These are phyloP conservation scores for Canavalia ensiformis DNA, from an alignment of 306 rosid genomes.

Conservation along the genomic window DNA sequence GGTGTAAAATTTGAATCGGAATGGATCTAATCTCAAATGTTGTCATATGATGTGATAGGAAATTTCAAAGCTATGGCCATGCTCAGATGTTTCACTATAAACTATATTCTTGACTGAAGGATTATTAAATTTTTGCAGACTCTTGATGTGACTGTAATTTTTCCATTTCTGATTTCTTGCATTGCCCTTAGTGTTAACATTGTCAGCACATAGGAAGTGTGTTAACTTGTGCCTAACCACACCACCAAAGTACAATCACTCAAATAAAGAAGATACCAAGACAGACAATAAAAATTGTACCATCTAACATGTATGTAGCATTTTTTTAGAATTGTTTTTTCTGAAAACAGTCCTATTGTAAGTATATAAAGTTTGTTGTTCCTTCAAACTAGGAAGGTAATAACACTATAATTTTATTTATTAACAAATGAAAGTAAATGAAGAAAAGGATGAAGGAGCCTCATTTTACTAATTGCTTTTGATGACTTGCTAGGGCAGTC, in stretches of 20 bases:
- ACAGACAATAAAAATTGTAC: not conserved
- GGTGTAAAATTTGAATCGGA: constrained; percentile 28
- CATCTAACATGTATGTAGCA: not conserved
- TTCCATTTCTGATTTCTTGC: not conserved
- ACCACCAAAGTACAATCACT: not conserved
- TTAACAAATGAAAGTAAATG: constrained; percentile 17
- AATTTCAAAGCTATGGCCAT: constrained; percentile 24
- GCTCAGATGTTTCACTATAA: constrained; percentile 20
- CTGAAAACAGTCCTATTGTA: not conserved
- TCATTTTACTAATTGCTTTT: constrained; percentile 33
- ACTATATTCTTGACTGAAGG: constrained; percentile 15
- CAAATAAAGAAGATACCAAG: constrained; percentile 15
- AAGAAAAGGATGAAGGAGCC: not conserved
- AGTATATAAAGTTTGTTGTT: not conserved
- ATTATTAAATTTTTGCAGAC: constrained; percentile 12
- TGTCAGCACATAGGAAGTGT: constrained; percentile 16
- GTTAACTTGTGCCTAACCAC: not conserved
- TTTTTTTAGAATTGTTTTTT: not conserved
- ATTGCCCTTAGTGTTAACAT: constrained; percentile 28
- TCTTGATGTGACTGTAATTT: not conserved
- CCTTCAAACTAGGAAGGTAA: not conserved
- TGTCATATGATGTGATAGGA: not conserved
- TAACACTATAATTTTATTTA: not conserved
- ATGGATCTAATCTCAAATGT: constrained; percentile 7
- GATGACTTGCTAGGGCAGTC: constrained; percentile 55